Percentiles rank a stretch among this genome's conserved stretches.
Evolutionary conservation across 176 grass and related monocot species (phyloP).

Genomic region (Oryza glaberrima): DNA sequence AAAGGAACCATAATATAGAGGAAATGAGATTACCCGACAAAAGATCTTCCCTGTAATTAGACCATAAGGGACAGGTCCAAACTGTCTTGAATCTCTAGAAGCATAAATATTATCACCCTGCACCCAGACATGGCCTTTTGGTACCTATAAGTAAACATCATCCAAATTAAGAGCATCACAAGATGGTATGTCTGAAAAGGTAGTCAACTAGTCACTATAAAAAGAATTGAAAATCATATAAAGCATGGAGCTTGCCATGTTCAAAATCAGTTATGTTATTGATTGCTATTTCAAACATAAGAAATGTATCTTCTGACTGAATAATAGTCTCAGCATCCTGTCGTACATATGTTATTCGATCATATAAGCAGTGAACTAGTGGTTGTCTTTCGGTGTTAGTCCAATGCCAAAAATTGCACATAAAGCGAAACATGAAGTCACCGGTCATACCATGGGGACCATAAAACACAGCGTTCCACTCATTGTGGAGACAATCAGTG

Average conservation of each 20-base stretch:
- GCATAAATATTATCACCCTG: constrained; percentile 81
- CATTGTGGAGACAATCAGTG: neutral
- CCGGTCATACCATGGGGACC: neutral
- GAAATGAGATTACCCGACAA: constrained; percentile 51
- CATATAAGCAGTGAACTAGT: neutral
- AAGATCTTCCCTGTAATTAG: constrained; percentile 75
- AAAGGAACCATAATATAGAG: constrained; percentile 18
- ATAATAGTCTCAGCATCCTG: neutral
- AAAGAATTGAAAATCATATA: constrained; percentile 6
- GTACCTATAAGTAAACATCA: constrained; percentile 60
- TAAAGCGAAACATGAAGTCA: neutral
- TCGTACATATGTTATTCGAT: neutral
- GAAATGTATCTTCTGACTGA: neutral
- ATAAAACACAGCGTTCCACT: neutral
- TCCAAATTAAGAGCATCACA: neutral
- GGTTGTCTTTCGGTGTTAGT: neutral
- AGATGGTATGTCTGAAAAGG: neutral
- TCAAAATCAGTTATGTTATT: neutral
- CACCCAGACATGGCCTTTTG: constrained; percentile 84
- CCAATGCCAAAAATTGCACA: neutral
- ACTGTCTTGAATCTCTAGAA: constrained; percentile 81
- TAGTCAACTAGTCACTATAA: neutral
- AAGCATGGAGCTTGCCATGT: neutral
- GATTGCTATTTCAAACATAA: neutral
- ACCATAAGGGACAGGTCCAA: constrained; percentile 73